phyloP scores from a whole-genome alignment of 768 basidiomycete species.

The Termitomyces sp. region DNA sequence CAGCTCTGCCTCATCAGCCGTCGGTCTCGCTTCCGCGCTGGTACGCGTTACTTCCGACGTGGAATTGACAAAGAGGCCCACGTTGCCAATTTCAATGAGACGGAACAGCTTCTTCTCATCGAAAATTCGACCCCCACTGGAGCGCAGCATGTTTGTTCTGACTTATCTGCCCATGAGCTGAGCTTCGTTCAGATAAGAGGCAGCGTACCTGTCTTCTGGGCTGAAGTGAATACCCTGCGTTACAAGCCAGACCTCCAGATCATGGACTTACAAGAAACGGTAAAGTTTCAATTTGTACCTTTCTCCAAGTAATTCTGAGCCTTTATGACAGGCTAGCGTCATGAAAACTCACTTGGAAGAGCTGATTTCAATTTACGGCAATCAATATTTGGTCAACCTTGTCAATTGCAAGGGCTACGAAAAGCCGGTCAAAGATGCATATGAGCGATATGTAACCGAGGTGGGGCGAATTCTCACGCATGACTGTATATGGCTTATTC shows the following conservation, averaged over 20 bases:
- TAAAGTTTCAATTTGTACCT: slow-evolving; percentile 27
- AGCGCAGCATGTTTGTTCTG: slow-evolving; percentile 34
- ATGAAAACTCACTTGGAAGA: slow-evolving; percentile 71
- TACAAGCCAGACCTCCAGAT: slow-evolving; percentile 96
- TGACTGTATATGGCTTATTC: slow-evolving; percentile 2
- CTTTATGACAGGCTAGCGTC: slow-evolving; percentile 50
- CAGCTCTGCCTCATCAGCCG: slow-evolving; percentile 88
- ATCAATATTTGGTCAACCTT: slow-evolving; percentile 79
- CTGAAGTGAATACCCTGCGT: slow-evolving; percentile 89
- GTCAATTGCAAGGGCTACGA: slow-evolving; percentile 94
- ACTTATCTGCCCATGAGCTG: slow-evolving; percentile 49
- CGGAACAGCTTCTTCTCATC: slow-evolving; percentile 87
- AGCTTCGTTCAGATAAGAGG: slow-evolving; percentile 94
- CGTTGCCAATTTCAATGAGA: slow-evolving; percentile 97
- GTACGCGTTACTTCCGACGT: slow-evolving; percentile 94
- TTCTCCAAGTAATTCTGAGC: background rate
- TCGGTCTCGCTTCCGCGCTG: slow-evolving; percentile 89
- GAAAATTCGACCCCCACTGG: slow-evolving; percentile 47
- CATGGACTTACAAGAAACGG: slow-evolving; percentile 89
- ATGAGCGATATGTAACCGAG: slow-evolving; percentile 70
- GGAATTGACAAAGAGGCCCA: slow-evolving; percentile 88
- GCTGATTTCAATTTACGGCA: slow-evolving; percentile 70
- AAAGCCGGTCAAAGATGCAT: slow-evolving; percentile 91
- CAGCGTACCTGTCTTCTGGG: slow-evolving; percentile 94
- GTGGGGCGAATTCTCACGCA: slow-evolving; percentile 27